These are phyloP conservation scores for Cystobasidiaceae sp. DNA, from an alignment of 1,284 basidiomycete genomes.

Conservation along the genomic window DNA sequence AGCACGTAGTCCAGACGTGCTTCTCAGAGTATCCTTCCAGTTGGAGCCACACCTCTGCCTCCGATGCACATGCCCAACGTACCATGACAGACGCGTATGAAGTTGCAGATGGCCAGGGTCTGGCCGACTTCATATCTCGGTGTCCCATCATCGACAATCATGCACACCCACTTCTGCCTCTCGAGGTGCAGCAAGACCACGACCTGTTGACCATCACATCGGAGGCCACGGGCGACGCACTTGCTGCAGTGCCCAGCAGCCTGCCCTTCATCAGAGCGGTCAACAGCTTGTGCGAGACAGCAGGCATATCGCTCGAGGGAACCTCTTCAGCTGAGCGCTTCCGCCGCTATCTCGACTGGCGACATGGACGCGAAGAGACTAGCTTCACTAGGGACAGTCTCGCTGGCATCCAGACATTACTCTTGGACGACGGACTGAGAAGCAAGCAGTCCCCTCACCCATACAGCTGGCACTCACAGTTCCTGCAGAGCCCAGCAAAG, in stretches of 20 bases:
- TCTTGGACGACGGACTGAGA: conserved; percentile 17
- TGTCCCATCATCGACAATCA: conserved; percentile 26
- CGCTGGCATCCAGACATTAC: conserved; percentile 8
- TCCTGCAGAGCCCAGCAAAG: conserved; percentile 15
- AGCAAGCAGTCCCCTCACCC: neutral
- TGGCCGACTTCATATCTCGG: conserved; percentile 7
- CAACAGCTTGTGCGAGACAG: neutral
- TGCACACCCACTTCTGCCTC: conserved; percentile 12
- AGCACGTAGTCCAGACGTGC: too few relatives aligned
- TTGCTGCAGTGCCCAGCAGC: neutral
- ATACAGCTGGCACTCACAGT: conserved; percentile 19
- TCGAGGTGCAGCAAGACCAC: neutral
- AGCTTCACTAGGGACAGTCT: neutral
- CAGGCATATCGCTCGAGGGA: neutral
- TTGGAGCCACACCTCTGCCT: too few relatives aligned
- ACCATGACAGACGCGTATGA: neutral
- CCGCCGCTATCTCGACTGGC: neutral
- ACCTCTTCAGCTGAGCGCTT: neutral
- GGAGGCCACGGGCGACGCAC: conserved; percentile 4
- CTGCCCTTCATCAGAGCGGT: conserved; percentile 8
- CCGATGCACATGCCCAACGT: too few relatives aligned
- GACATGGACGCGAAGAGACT: neutral
- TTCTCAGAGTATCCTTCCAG: too few relatives aligned
- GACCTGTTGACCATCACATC: conserved; percentile 7
- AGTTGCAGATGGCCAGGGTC: neutral